Conservation (phyloP, 2,329 filamentous ascomycete genomes). For the Fusarium newnesense region DNA sequence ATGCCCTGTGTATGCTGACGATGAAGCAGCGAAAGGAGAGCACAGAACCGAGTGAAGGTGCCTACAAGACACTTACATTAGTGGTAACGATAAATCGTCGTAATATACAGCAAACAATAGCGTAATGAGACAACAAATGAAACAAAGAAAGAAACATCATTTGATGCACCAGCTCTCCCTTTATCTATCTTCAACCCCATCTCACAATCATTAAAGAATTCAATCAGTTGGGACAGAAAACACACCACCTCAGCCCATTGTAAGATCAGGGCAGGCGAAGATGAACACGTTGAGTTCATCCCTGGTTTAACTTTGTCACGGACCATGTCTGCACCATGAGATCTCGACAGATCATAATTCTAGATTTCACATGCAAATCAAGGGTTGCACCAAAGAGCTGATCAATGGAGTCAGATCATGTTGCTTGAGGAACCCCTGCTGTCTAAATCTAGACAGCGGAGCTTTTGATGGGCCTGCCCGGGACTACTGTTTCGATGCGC, state of each 20-base stretch:
- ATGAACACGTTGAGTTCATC: slow-evolving; percentile 10
- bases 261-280: slow-evolving; percentile 14
- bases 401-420: slow-evolving; percentile 16
- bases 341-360: slow-evolving; percentile 1
- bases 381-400: slow-evolving; percentile 1
- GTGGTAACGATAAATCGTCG: no score
- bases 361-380: slow-evolving; percentile 15
- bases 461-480: not conserved
- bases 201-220: not conserved
- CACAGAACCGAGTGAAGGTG: not conserved
- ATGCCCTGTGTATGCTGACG: not conserved
- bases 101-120: not conserved
- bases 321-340: not conserved
- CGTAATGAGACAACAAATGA: not conserved
- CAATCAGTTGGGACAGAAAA: slow-evolving; percentile 21
- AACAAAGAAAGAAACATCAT: not conserved
- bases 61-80: not conserved
- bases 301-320: not conserved
- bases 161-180: not conserved
- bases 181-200: slow-evolving; percentile 10
- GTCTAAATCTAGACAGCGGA: not conserved
- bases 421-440: not conserved
- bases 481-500: not conserved
- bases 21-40: not conserved
- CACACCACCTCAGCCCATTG: slow-evolving; percentile 35